These are phyloP conservation scores for Podospora tetraspora DNA, from an alignment of 495 filamentous ascomycete genomes.

Conservation along the genomic window DNA sequence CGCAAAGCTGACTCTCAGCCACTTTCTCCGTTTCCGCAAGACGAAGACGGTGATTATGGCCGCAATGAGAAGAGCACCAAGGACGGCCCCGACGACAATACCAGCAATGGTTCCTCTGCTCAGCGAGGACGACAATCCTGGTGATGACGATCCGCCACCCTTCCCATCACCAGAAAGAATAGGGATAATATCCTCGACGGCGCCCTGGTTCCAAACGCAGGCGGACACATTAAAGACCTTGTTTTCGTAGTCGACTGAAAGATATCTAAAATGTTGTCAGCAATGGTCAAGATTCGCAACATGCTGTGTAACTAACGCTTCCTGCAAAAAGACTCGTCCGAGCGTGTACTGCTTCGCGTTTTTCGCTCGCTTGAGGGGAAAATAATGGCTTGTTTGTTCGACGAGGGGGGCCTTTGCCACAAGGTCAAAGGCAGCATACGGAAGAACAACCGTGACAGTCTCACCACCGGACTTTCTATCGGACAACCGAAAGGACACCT, in stretches of 20 bases:
- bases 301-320: slow-evolving; percentile 32
- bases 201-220: slow-evolving; percentile 33
- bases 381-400: slow-evolving; percentile 39
- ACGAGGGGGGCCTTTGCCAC: slow-evolving; percentile 38
- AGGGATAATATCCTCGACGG: slow-evolving; percentile 30
- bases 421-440: slow-evolving; percentile 51
- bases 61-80: slow-evolving; percentile 17
- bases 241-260: slow-evolving; percentile 45
- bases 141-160: background rate
- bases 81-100: slow-evolving; percentile 30
- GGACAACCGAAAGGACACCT: slow-evolving; percentile 49
- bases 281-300: background rate
- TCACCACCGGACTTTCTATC: slow-evolving; percentile 35
- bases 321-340: slow-evolving; percentile 53
- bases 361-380: slow-evolving; percentile 46
- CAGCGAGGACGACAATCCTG: slow-evolving; percentile 12
- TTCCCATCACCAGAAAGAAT: slow-evolving; percentile 19
- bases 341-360: slow-evolving; percentile 51
- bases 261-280: slow-evolving; percentile 28
- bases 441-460: slow-evolving; percentile 45
- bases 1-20: slow-evolving; percentile 16
- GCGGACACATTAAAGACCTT: slow-evolving; percentile 44
- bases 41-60: slow-evolving; percentile 20
- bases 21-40: slow-evolving; percentile 26
- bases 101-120: slow-evolving; percentile 33